Percentiles rank a stretch among this genome's conserved stretches.
phyloP scores from a whole-genome alignment of 305 asterid species.

The Fraxinus floribunda region DNA sequence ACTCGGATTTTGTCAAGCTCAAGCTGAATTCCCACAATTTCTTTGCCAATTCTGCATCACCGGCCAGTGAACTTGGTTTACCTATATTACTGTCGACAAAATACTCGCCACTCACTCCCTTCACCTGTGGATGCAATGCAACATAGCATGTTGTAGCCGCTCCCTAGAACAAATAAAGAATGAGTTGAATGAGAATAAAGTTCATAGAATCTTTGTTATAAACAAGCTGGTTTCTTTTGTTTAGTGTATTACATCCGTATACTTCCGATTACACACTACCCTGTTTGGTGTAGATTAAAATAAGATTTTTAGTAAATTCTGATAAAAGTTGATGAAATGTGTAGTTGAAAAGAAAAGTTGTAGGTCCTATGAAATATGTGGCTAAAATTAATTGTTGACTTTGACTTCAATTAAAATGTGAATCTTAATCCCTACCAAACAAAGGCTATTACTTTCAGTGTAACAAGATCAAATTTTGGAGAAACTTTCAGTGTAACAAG shows the following conservation, averaged over 20 bases:
- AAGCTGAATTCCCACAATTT: constrained; percentile 76
- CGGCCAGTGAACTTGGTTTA: constrained; percentile 33
- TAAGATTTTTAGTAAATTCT: too few species aligned
- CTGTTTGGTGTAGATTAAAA: too few species aligned
- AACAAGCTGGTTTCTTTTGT: neutral
- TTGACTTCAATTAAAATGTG: too few species aligned
- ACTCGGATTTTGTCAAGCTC: constrained; percentile 40
- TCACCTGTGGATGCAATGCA: constrained; percentile 75
- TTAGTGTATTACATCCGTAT: neutral
- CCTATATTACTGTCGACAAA: constrained; percentile 56
- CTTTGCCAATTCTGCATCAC: constrained; percentile 64
- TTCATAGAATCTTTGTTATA: neutral
- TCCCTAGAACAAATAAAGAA: constrained; percentile 42
- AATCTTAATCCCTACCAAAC: too few species aligned
- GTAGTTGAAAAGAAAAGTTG: too few species aligned
- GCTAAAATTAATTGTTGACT: too few species aligned
- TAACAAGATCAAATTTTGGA: too few species aligned
- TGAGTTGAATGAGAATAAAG: neutral
- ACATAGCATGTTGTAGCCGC: constrained; percentile 87
- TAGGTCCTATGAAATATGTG: too few species aligned
- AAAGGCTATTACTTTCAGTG: neutral
- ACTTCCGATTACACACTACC: neutral
- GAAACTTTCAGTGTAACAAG: too few species aligned
- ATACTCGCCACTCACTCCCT: constrained; percentile 68
- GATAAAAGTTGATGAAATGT: too few species aligned